Evolutionary conservation across 1,284 basidiomycete species (phyloP).

Genomic region (Meira miltonrushii): DNA sequence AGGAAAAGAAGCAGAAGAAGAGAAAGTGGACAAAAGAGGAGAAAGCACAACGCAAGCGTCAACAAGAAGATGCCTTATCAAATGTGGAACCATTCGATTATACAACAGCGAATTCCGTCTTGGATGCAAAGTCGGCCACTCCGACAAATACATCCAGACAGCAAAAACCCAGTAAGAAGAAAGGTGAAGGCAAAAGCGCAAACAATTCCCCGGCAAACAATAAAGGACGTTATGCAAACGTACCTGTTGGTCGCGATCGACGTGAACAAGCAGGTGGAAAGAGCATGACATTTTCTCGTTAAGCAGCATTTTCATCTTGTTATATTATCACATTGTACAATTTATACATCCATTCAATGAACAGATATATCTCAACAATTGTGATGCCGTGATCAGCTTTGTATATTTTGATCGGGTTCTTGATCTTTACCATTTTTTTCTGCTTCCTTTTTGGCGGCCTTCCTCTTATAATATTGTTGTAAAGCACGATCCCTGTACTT

Average conservation of each 20-base stretch:
- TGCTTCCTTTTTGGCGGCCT: too few relatives aligned
- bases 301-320: background rate
- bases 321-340: too few relatives aligned
- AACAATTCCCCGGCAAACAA: background rate
- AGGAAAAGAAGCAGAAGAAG: slow-evolving; percentile 10
- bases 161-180: slow-evolving; percentile 1
- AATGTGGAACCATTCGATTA: slow-evolving; percentile 12
- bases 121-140: slow-evolving; percentile 1
- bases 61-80: slow-evolving; percentile 5
- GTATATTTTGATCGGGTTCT: too few relatives aligned
- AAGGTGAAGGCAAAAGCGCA: slow-evolving; percentile 3
- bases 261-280: slow-evolving; percentile 3
- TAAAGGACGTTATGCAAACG: slow-evolving; percentile 3
- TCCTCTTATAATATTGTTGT: too few relatives aligned
- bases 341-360: too few relatives aligned
- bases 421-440: too few relatives aligned
- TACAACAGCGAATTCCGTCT: background rate
- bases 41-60: background rate
- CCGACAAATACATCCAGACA: background rate
- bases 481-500: too few relatives aligned
- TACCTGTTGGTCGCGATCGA: slow-evolving; percentile 1
- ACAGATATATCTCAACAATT: too few relatives aligned
- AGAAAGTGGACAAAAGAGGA: slow-evolving; percentile 9
- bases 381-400: too few relatives aligned
- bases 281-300: slow-evolving; percentile 3